Percentiles rank a stretch among this genome's conserved stretches.
phyloP scores from a whole-genome alignment of 2,329 filamentous ascomycete genomes.

The Colletotrichum sp. region DNA sequence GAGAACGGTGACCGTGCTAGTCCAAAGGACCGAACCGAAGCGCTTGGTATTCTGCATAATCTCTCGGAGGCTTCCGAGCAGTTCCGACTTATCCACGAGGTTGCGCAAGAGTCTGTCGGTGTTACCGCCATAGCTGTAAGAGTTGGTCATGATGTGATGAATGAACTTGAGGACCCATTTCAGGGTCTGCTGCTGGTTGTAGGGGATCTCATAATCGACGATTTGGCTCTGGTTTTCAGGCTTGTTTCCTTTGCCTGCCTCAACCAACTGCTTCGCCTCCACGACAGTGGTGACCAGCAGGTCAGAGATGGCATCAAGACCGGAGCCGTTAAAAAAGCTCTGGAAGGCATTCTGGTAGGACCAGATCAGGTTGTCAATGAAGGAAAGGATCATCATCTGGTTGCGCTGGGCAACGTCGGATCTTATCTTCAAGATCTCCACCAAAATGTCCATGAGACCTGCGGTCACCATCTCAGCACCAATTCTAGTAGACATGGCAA shows the following conservation, averaged over 20 bases:
- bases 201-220: constrained; percentile 93
- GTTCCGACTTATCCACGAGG: constrained; percentile 87
- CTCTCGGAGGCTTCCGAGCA: constrained; percentile 78
- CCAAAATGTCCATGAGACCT: constrained; percentile 86
- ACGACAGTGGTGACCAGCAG: constrained; percentile 81
- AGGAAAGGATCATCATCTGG: constrained; percentile 82
- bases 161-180: constrained; percentile 96
- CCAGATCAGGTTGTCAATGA: constrained; percentile 88
- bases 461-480: constrained; percentile 86
- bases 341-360: constrained; percentile 84
- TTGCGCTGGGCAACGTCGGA: constrained; percentile 83
- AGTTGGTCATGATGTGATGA: constrained; percentile 90
- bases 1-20: constrained; percentile 87
- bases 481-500: constrained; percentile 76
- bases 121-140: constrained; percentile 71
- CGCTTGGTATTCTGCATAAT: constrained; percentile 80
- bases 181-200: constrained; percentile 89
- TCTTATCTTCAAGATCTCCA: constrained; percentile 85
- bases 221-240: constrained; percentile 73
- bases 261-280: constrained; percentile 69
- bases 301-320: constrained; percentile 89
- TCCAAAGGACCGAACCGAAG: constrained; percentile 96
- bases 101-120: constrained; percentile 92
- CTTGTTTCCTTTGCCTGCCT: constrained; percentile 74
- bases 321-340: constrained; percentile 79